These are phyloP conservation scores for Aureobasidium vineae DNA, from an alignment of 2,329 filamentous ascomycete genomes.

Conservation along the genomic window DNA sequence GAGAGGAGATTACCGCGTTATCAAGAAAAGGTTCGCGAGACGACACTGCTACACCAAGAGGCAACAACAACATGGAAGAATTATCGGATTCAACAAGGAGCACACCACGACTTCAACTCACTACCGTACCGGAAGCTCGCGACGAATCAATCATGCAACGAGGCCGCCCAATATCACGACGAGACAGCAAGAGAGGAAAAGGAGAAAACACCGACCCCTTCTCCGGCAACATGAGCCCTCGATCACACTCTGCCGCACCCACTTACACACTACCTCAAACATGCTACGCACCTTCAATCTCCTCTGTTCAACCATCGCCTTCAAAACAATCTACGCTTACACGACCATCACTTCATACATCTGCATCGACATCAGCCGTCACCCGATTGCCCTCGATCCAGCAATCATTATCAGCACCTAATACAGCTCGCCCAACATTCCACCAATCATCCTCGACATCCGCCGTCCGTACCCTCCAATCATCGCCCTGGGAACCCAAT, in stretches of 20 bases:
- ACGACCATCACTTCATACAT: not conserved
- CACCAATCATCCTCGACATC: not conserved
- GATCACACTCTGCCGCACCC: slow-evolving; percentile 2
- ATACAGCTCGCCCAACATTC: not conserved
- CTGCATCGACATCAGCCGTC: not conserved
- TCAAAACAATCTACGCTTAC: not conserved
- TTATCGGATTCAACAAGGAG: not conserved
- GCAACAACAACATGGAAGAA: not conserved
- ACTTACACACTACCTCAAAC: slow-evolving; percentile 14
- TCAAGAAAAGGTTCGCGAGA: not conserved
- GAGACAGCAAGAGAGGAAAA: slow-evolving; percentile 11
- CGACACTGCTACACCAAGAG: not conserved
- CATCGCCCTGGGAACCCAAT: not conserved
- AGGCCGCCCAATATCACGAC: slow-evolving; percentile 1
- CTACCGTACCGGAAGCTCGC: slow-evolving; percentile 3
- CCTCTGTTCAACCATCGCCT: slow-evolving; percentile 1
- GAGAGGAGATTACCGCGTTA: not conserved
- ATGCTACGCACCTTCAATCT: not conserved
- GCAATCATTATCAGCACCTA: not conserved
- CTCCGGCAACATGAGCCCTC: not conserved
- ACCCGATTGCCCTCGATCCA: slow-evolving; percentile 2
- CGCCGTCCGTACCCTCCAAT: not conserved
- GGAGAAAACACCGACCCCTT: not conserved
- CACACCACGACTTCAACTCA: slow-evolving; percentile 5
- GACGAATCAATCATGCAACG: slow-evolving; percentile 17